These are phyloP conservation scores for Populus davidiana DNA, from an alignment of 345 rosid species.

Conservation along the genomic window DNA sequence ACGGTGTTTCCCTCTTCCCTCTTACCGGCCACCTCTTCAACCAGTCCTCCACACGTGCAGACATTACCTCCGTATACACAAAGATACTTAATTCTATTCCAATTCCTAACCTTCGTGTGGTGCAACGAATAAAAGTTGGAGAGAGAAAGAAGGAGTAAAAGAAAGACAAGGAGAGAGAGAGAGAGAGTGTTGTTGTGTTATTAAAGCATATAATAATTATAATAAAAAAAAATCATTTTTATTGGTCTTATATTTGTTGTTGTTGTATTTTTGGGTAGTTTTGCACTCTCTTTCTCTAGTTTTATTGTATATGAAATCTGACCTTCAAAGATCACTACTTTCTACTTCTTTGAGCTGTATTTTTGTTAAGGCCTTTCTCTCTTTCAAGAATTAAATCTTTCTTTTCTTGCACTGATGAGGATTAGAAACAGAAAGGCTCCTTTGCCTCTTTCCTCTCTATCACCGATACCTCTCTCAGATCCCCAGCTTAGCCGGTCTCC, in stretches of 20 bases:
- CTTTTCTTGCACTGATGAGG: conserved; percentile 61
- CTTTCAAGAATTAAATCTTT: conserved; percentile 8
- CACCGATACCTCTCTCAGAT: conserved; percentile 77
- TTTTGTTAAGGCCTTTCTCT: not conserved
- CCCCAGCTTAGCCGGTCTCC: conserved; percentile 56
- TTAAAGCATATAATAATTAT: not conserved
- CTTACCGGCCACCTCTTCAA: conserved; percentile 41
- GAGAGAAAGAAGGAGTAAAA: conserved; percentile 32
- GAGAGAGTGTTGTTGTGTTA: not conserved
- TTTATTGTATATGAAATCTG: conserved; percentile 11
- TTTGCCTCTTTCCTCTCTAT: conserved; percentile 65
- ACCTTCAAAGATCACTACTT: conserved; percentile 20
- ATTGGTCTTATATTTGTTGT: conserved; percentile 1
- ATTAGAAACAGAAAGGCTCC: conserved; percentile 85
- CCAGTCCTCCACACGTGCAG: conserved; percentile 49
- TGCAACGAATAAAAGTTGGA: conserved; percentile 61
- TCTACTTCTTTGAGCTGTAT: not conserved
- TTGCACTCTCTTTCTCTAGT: conserved; percentile 22
- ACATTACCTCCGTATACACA: not conserved
- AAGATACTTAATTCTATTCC: conserved; percentile 12
- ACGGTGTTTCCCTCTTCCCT: conserved; percentile 17
- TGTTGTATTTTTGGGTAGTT: conserved; percentile 11
- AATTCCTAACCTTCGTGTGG: conserved; percentile 38
- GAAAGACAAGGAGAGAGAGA: not conserved
- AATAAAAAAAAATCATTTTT: not conserved